These are phyloP conservation scores for Paraphaeosphaeria sporulosa DNA, from an alignment of 2,329 filamentous ascomycete genomes.

Conservation along the genomic window DNA sequence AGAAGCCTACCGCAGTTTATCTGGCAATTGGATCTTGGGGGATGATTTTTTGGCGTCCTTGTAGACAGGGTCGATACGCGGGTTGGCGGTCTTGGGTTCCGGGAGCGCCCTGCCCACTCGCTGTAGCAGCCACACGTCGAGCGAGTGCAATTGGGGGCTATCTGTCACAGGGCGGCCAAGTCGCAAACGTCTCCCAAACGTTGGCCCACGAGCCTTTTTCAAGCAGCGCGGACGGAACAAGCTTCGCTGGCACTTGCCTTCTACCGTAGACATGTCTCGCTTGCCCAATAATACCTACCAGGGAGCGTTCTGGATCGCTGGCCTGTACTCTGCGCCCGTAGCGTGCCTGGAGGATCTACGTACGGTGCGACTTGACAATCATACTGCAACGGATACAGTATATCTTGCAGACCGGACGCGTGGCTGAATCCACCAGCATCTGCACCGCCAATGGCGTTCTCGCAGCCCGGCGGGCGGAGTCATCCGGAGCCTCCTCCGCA, in stretches of 20 bases:
- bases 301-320: not conserved
- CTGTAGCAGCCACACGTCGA: constrained; percentile 6
- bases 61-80: not conserved
- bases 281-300: not conserved
- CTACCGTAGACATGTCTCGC: not conserved
- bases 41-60: not conserved
- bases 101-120: not conserved
- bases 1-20: too few relatives aligned
- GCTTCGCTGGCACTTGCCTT: not conserved
- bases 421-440: not conserved
- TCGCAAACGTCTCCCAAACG: not conserved
- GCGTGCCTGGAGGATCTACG: not conserved
- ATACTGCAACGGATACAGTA: not conserved
- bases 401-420: not conserved
- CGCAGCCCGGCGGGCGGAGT: not conserved
- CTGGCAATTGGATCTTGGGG: too few relatives aligned
- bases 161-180: not conserved
- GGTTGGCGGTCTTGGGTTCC: not conserved
- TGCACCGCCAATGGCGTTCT: not conserved
- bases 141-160: constrained; percentile 11
- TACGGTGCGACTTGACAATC: not conserved
- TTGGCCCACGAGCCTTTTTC: constrained; percentile 1
- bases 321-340: not conserved
- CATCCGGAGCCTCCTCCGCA: not conserved
- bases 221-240: not conserved